Conservation (phyloP, 2,329 filamentous ascomycete species). For the Calonectria leucothoes region DNA sequence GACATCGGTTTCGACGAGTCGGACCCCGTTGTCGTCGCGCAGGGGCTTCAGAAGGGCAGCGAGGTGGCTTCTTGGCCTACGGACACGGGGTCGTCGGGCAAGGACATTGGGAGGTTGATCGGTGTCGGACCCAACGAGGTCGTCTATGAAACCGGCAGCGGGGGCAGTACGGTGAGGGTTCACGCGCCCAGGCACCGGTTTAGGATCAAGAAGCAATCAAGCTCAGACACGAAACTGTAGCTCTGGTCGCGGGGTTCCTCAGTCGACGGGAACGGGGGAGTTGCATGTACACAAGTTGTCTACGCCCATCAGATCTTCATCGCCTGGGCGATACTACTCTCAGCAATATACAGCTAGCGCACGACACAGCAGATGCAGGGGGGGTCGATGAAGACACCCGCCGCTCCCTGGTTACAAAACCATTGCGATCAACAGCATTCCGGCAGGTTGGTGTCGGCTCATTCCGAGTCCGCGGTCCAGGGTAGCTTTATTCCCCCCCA, state of each 20-base stretch:
- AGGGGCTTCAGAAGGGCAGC: conserved; percentile 64
- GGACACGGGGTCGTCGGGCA: conserved; percentile 70
- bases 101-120: conserved; percentile 68
- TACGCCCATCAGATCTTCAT: not conserved
- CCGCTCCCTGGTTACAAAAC: not conserved
- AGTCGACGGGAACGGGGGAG: not conserved
- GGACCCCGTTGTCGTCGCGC: conserved; percentile 59
- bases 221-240: conserved; percentile 21
- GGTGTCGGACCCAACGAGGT: conserved; percentile 65
- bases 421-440: not conserved
- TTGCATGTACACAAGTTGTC: not conserved
- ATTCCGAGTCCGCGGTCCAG: not conserved
- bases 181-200: conserved; percentile 73
- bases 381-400: not conserved
- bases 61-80: conserved; percentile 70
- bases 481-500: not conserved
- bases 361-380: not conserved
- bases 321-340: not conserved
- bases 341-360: not conserved
- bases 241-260: not conserved
- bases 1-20: conserved; percentile 56
- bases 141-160: conserved; percentile 64
- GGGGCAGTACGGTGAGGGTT: conserved; percentile 59
- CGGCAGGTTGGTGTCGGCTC: not conserved
- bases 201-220: conserved; percentile 52